Base-by-base conservation (phyloP, 163 green algal genomes). In the Smithsoniella earleae region DNA sequence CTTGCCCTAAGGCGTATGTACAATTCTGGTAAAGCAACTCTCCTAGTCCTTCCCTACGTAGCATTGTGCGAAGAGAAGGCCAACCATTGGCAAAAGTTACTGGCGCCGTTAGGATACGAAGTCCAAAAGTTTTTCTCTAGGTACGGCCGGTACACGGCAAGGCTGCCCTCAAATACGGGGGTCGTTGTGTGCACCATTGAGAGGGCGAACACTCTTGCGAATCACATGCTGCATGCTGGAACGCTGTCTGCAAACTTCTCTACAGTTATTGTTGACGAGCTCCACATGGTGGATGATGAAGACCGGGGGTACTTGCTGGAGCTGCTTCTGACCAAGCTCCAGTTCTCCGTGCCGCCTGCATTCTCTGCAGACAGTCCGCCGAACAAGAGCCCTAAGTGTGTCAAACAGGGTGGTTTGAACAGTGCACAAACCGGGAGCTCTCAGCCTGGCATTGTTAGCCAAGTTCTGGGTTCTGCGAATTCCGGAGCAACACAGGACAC, bases 161-260 rank as follows among this genome's bases (percentile, higher is more conserved):
- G 22, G 20, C 43, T 91, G 22, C 73, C 89, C 0, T 66, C 72
- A 31, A 78, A 74, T 0, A 34, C 77, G 81, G 87, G 82, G 28
- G 81, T 90, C 18, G 84, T 96, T n/a, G 91, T 99, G 46, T 92
- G 84, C 83, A 99, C 94, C 28, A 95, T 96, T n/a, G 94, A 99
- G 84, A 97, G 95, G 81, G 94, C 94, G 54, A 98, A 98, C 81
- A 77, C 75, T 3, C 69, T 97, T 27, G 75, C 95, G 4, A 91
- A 88, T 76, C 66, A 79, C 16, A 87, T 95, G 84, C 65, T 92
- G 73, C 87, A 94, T 76, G 89, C 92, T 44, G 78, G 85, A 5
- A 81, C 66, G 34, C 72, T 95, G 62, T 77, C 58, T 4, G 18
- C 31, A 5, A 69, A 33, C 58, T 45, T 69, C 20, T 69, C 58